Base-by-base conservation (phyloP, 805 yeast genomes). In the Hanseniaspora pseudoguilliermondii region DNA sequence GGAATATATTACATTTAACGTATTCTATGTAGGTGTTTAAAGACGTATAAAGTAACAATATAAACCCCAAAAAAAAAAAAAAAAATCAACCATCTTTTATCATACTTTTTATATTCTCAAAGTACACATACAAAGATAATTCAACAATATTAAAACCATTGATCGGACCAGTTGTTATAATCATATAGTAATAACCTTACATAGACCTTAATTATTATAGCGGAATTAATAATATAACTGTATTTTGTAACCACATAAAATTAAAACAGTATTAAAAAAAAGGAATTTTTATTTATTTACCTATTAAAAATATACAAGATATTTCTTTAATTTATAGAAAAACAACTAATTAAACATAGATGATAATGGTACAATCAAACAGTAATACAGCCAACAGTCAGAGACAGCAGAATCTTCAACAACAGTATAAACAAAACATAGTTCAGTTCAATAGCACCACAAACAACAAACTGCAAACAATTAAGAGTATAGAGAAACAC, bases 341-440 rank as follows among this genome's bases (percentile, higher is more conserved):
- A 21, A 18, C 21, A 32, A 10, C 11, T 11, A 46, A 16, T 6
- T 11, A 8, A 32, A 27, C 15, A 46, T 23, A n/a, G 39, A 36
- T n/a, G 29, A 36, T n/a, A 35, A 51, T 51, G 55, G 38, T 27
- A 23, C 55, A 42, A 35, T n/a, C 55, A 8, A 51, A 21, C 21
- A 51, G 25, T 23, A 42, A 23, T 36, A 42, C 23, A 36, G 40
- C 44, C 15, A 34, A 46, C 16, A 52, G 47, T 11, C 42, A 44
- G 9, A 52, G 47, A 38, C 55, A 52, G n/a, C 23, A 46, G 20
- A 52, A 52, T 8, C 35, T 52, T 15, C 55, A 52, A 38, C 49
- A 44, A 11, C 55, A 52, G 39, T 52, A 52, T 15, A 52, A 52
- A 34, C 55, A 52, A 38, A 52, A 52, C 25, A 52, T 52, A 25